These are phyloP conservation scores for Chaetomiaceae sp. DNA, from an alignment of 2,329 filamentous ascomycete species.

Conservation along the genomic window DNA sequence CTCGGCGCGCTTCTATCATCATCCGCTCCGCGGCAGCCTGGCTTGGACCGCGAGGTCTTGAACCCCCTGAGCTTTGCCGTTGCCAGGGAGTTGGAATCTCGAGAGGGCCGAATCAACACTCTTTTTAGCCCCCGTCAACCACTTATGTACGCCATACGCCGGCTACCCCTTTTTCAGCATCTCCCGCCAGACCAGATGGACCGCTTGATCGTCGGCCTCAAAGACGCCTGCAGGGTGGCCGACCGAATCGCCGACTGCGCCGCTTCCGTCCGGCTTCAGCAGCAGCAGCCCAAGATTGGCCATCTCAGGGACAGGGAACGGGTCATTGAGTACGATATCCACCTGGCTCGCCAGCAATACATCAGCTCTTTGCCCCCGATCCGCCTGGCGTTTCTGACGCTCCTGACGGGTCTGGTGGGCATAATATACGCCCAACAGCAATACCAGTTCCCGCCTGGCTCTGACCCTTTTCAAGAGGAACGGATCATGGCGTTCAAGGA, in stretches of 20 bases:
- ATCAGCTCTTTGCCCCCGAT: constrained; percentile 2
- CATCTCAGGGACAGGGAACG: not conserved
- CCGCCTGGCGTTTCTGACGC: constrained; percentile 7
- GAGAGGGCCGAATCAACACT: not conserved
- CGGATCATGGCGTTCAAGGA: constrained; percentile 6
- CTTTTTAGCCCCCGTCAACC: not conserved
- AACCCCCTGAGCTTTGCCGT: not conserved
- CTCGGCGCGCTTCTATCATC: constrained; percentile 4
- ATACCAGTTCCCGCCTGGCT: not conserved
- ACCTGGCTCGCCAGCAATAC: not conserved
- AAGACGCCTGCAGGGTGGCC: constrained; percentile 2
- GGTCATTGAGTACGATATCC: not conserved
- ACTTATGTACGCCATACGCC: not conserved
- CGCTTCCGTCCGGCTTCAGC: not conserved
- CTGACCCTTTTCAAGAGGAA: constrained; percentile 1
- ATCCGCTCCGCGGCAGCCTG: not conserved
- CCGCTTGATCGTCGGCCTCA: constrained; percentile 2
- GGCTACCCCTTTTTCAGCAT: not conserved
- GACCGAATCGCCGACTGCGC: constrained; percentile 11
- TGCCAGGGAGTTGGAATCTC: constrained; percentile 2
- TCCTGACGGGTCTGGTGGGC: not conserved
- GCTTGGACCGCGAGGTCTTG: not conserved
- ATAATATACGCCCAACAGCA: not conserved
- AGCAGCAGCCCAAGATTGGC: not conserved
- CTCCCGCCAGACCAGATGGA: constrained; percentile 1